Evolutionary conservation across 441 rosid genomes (phyloP).

Genomic region (Cnidoscolus chayamansa): DNA sequence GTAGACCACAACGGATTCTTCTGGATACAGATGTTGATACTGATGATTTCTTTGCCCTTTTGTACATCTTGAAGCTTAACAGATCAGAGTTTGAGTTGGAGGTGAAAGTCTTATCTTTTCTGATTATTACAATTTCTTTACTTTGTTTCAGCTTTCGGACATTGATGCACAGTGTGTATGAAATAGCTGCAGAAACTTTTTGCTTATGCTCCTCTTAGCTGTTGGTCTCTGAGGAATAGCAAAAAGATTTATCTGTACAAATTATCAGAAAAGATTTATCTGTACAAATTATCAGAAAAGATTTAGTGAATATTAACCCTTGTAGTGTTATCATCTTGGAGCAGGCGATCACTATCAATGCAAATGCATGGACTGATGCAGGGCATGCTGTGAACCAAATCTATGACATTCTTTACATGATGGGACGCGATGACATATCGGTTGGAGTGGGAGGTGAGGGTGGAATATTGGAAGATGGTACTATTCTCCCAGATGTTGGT

Average conservation of each 20-base stretch:
- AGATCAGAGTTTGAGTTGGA: conserved; percentile 68
- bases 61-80: conserved; percentile 77
- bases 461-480: conserved; percentile 59
- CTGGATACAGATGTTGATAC: conserved; percentile 84
- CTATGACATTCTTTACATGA: conserved; percentile 86
- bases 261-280: too few species aligned
- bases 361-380: conserved; percentile 81
- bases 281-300: too few species aligned
- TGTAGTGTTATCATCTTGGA: background rate
- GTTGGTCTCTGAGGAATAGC: too few species aligned
- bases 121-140: background rate
- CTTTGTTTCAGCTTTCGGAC: too few species aligned
- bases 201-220: too few species aligned
- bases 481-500: conserved; percentile 68
- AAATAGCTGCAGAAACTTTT: too few species aligned
- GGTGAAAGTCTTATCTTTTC: conserved; percentile 33
- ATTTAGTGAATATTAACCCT: background rate
- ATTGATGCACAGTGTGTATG: too few species aligned
- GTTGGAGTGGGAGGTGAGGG: conserved; percentile 97
- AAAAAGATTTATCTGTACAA: too few species aligned
- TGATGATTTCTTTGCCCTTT: conserved; percentile 78
- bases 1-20: conserved; percentile 54
- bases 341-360: conserved; percentile 70
- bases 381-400: conserved; percentile 83
- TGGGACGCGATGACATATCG: conserved; percentile 72